Base-by-base conservation (phyloP, 2,329 filamentous ascomycete genomes). In the Diaporthe helianthi region DNA sequence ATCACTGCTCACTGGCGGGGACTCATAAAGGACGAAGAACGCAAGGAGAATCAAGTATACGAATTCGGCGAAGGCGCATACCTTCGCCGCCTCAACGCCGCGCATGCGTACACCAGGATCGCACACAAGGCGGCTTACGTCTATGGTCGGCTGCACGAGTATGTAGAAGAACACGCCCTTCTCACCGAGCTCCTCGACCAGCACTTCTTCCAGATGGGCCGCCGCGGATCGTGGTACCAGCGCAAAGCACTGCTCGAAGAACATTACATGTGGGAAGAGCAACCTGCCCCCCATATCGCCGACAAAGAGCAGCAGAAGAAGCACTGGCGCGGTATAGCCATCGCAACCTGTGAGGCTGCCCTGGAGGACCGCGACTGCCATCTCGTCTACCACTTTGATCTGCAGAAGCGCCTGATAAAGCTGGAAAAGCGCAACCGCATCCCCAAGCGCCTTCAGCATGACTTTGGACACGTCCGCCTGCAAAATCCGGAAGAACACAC, bases 221-320 rank as follows among this genome's bases (percentile, higher is more conserved):
- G 94, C 33, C 88, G 96, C 51, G 96, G 96, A 0, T 89, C 90
- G 0, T 99, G 96, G 96, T 98, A 98, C 77, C 94, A 98, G 76
- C 92, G 96, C 24, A 97, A 97, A 80, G 96, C 95, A 1, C 83
- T 99, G 1, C 80, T 99, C 2, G 96, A 99, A 81, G 96, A 99
- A 78, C 94, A 97, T 77, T 98, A 99, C 79, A 94, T 98, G 92
- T 86, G 89, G 76, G 83, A 85, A 5, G 77, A 92, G 7, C 84
- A 83, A 36, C 82, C 86, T 0, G 79, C 78, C 2, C 79, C 80
- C 0, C 73, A 74, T 2, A 79, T 78, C 6, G 69, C 75, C 4
- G 78, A 83, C 41, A 52, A 76, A 4, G 85, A 85, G 33, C 76
- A 81, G 64, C 91, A 92, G 76, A 96, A 93, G 80, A 95, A 91